Evolutionary conservation across 2,329 filamentous ascomycete genomes (phyloP), one percentile per base, ranked within the genome.

Genomic region (Zymoseptoria crescenta): DNA sequence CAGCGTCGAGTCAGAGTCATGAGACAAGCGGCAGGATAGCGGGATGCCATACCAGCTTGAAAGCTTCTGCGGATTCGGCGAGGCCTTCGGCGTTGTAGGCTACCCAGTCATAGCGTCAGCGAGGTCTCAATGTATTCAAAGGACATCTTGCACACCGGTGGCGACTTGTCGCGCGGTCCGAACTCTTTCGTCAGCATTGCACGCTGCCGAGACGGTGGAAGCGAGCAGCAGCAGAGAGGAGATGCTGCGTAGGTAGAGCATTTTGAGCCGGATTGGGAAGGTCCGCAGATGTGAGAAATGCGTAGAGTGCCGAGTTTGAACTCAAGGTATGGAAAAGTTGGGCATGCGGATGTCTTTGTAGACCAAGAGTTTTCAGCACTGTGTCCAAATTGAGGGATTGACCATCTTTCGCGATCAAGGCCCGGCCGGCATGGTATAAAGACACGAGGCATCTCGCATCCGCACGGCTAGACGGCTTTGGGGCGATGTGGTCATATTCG

Each of bases 61-160:
- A 52, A 8, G 19, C 51, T 56, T 56, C 35, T n/a, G 52, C 58
- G 10, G 58, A 58, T 13, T 49, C 53, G 27, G 56, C 58, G 13
- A 56, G 21, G 6, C 52, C 58, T 48, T 53, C 2, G 6, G 58
- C 52, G 41, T 60, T 60, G 55, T 60, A 60, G 8, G 59, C 59
- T 60, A 56, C 8, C 4, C 2, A 51, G 19, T 51, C 10, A 16
- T 24, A 21, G 16, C 16, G 51, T 52, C 21, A 52, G 51, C 51
- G n/a, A 41, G 35, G 10, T 24, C 51, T 8, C 7, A 28, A 52
- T 7, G 24, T 8, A 20, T 13, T 8, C 2, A 10, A 4, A 21
- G 19, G 10, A 21, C n/a, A 21, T 19, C n/a, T 48, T 16, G 3
- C 49, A 8, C 24, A 52, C 51, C 51, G 9, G 16, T 30, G 49